phyloP scores from a whole-genome alignment of 2,329 filamentous ascomycete genomes.

The Aulographum hederae region DNA sequence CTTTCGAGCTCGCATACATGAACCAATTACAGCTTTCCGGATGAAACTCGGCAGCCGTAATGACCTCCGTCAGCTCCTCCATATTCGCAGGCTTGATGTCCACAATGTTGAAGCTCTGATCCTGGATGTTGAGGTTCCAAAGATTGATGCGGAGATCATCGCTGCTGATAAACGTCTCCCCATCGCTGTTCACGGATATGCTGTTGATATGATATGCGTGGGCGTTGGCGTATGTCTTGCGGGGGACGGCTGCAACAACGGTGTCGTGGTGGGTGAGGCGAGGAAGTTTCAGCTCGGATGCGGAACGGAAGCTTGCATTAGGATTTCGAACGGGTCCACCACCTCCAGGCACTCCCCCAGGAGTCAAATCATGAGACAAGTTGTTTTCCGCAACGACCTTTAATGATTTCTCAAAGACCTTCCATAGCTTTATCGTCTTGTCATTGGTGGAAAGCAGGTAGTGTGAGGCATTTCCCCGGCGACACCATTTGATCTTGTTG shows the following conservation, averaged over 20 bases:
- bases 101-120: slow-evolving; percentile 99
- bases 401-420: slow-evolving; percentile 97
- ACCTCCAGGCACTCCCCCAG: slow-evolving; percentile 50
- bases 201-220: slow-evolving; percentile 99
- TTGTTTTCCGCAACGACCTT: slow-evolving; percentile 99
- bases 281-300: slow-evolving; percentile 76
- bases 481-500: slow-evolving; percentile 99
- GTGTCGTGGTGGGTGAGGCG: slow-evolving; percentile 96
- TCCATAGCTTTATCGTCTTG: slow-evolving; percentile 99
- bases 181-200: slow-evolving; percentile 99
- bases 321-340: slow-evolving; percentile 62
- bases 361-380: slow-evolving; percentile 82
- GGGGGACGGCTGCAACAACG: slow-evolving; percentile 87
- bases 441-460: slow-evolving; percentile 97
- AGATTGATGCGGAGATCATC: slow-evolving; percentile 95
- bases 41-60: slow-evolving; percentile 95
- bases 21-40: slow-evolving; percentile 98
- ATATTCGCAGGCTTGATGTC: slow-evolving; percentile 99
- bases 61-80: slow-evolving; percentile 98
- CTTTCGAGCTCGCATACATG: slow-evolving; percentile 99
- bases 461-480: slow-evolving; percentile 93
- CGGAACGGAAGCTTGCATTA: slow-evolving; percentile 57
- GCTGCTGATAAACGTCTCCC: slow-evolving; percentile 97
- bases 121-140: slow-evolving; percentile 98
- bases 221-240: slow-evolving; percentile 92